Base-by-base conservation (phyloP, 331 rosid genomes). In the Prunus yedoensis region DNA sequence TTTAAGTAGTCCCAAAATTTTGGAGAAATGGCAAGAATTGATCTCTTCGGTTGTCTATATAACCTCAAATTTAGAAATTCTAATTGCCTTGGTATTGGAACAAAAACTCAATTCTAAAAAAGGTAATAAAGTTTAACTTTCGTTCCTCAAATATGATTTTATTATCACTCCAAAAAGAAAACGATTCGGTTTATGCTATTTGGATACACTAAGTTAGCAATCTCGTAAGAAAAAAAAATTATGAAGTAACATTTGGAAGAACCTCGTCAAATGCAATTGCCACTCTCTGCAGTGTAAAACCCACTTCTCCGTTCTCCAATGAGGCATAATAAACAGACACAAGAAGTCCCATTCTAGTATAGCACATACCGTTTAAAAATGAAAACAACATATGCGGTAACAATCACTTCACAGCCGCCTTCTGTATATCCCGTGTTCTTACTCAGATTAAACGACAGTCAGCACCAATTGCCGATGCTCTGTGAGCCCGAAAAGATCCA, bases 401-500 rank as follows among this genome's bases (percentile, higher is more conserved):
- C 41, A 38, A 41, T 16, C 41, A 38, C 23, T 57, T 25, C 4
- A 5, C 9, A 16, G 15, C 27, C 5, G 1, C 4, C 17, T 56
- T 4, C 0, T 41, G 54, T 57, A 14, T 7, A 21, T 23, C 21
- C 38, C 11, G 21, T n/a, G 57, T 7, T 62, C 20, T 12, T 61
- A 11, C 58, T 64, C 52, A 28, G 20, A 18, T 43, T 66, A 80
- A 21, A 76, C 43, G 16, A 67, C 45, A 4, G 64, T 28, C 28
- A 3, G 82, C 21, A 76, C 74, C 78, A 59, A 60, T 0, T 63
- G 70, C 63, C 3, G 63, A 41, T 74, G 76, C 53, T 78, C 51
- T 0, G 59, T 43, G 13, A 82, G 43, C 73, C 80, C 81, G 41
- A 60, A 70, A 51, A 53, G 54, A 41, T 82, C 78, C 71, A 51